Evolutionary conservation across 805 yeast species (phyloP).

Genomic region (Nadsonia fulvescens): DNA sequence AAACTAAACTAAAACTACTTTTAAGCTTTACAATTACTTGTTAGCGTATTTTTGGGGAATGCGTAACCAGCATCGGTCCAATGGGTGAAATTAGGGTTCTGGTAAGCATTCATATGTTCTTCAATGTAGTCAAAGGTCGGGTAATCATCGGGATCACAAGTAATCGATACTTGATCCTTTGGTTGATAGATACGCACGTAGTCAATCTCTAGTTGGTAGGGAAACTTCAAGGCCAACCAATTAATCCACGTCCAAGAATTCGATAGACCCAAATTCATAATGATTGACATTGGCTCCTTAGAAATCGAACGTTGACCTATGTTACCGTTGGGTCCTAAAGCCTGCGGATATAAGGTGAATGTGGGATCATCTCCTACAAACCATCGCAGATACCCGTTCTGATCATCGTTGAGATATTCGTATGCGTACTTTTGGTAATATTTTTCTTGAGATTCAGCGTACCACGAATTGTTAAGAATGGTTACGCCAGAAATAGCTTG

Average conservation of each 20-base stretch:
- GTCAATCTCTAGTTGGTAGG: conserved; percentile 58
- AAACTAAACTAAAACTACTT: too few relatives aligned
- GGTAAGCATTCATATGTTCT: conserved; percentile 50
- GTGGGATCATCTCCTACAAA: conserved; percentile 70
- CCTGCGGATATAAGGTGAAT: conserved; percentile 49
- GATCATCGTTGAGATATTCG: conserved; percentile 59
- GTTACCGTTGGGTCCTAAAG: conserved; percentile 83
- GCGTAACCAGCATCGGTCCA: conserved; percentile 66
- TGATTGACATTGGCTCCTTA: conserved; percentile 83
- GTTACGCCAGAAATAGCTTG: conserved; percentile 80
- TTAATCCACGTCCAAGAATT: conserved; percentile 88
- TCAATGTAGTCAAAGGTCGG: conserved; percentile 79
- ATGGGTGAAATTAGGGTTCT: conserved; percentile 45
- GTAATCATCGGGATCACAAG: conserved; percentile 74
- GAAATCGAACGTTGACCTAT: conserved; percentile 65
- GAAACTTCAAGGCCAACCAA: conserved; percentile 66
- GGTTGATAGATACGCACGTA: conserved; percentile 91
- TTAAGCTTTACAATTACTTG: conserved; percentile 23
- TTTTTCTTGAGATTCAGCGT: conserved; percentile 29
- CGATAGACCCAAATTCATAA: conserved; percentile 79
- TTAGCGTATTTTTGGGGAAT: conserved; percentile 43
- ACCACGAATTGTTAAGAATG: conserved; percentile 69
- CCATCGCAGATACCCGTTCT: conserved; percentile 68
- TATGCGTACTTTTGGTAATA: conserved; percentile 58
- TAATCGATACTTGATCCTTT: conserved; percentile 32